These are phyloP conservation scores for Chloromonas sp. DNA, from an alignment of 163 green algal species.

Conservation along the genomic window DNA sequence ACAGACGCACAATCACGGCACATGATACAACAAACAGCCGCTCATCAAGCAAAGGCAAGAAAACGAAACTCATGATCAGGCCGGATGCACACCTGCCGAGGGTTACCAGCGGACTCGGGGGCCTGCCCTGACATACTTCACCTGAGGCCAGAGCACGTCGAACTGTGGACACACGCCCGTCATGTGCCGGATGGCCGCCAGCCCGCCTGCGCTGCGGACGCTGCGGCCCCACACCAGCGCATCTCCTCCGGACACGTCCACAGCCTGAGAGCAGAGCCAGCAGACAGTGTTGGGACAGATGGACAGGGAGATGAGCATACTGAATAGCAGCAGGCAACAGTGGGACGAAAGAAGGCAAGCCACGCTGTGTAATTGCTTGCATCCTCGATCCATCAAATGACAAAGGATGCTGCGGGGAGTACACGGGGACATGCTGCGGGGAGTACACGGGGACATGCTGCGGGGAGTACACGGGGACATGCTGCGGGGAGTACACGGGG, in stretches of 20 bases:
- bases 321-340: neutral
- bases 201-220: constrained; percentile 37
- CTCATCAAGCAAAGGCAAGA: too few species aligned
- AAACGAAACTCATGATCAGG: too few species aligned
- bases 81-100: neutral
- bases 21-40: too few species aligned
- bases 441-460: too few species aligned
- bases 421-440: too few species aligned
- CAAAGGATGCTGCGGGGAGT: too few species aligned
- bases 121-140: constrained; percentile 13
- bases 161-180: constrained; percentile 60
- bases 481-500: too few species aligned
- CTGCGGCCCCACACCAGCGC: constrained; percentile 52
- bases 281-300: neutral
- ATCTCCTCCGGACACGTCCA: constrained; percentile 44
- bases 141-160: constrained; percentile 57
- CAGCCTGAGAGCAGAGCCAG: constrained; percentile 19
- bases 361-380: too few species aligned
- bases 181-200: constrained; percentile 54
- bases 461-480: too few species aligned
- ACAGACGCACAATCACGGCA: too few species aligned
- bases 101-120: constrained; percentile 1
- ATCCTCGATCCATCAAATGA: too few species aligned
- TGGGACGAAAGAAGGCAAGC: too few species aligned
- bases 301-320: neutral